Conservation (phyloP, 2,329 filamentous ascomycete species). For the Sarocladiaceae sp. region DNA sequence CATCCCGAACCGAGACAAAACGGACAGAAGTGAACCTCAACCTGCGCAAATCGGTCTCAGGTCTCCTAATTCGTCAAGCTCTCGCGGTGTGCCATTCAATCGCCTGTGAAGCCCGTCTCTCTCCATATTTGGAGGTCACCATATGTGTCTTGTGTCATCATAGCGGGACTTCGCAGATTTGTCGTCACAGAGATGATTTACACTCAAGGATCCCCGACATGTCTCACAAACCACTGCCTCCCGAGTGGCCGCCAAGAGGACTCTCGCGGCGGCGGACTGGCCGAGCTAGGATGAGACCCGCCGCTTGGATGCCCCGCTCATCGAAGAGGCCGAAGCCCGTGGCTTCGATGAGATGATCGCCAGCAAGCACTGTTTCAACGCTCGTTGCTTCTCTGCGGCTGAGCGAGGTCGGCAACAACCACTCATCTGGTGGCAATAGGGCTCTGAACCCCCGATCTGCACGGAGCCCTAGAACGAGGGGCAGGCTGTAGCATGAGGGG, state of each 20-base stretch:
- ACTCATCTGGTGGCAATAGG: slow-evolving; percentile 1
- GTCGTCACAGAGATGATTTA: no score
- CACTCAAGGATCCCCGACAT: no score
- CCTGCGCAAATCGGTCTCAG: no score
- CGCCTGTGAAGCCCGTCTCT: no score
- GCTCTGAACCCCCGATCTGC: slow-evolving; percentile 6
- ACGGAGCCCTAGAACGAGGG: neutral
- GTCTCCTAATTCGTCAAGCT: no score
- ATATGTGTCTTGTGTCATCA: no score
- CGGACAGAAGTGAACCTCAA: no score
- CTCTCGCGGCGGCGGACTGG: neutral
- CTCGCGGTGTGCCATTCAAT: no score
- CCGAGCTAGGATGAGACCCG: slow-evolving; percentile 3
- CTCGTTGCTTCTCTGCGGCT: slow-evolving; percentile 2
- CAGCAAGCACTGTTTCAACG: neutral
- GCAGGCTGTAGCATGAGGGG: neutral
- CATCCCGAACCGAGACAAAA: neutral
- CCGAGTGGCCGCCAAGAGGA: neutral
- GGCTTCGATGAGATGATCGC: neutral
- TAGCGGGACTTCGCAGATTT: no score
- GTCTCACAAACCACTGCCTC: neutral
- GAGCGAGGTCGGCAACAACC: neutral
- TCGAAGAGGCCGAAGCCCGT: neutral
- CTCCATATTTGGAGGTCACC: no score
- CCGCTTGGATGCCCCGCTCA: neutral